These are phyloP conservation scores for Afroboletus lepidellus DNA, from an alignment of 1,284 basidiomycete genomes.

Conservation along the genomic window DNA sequence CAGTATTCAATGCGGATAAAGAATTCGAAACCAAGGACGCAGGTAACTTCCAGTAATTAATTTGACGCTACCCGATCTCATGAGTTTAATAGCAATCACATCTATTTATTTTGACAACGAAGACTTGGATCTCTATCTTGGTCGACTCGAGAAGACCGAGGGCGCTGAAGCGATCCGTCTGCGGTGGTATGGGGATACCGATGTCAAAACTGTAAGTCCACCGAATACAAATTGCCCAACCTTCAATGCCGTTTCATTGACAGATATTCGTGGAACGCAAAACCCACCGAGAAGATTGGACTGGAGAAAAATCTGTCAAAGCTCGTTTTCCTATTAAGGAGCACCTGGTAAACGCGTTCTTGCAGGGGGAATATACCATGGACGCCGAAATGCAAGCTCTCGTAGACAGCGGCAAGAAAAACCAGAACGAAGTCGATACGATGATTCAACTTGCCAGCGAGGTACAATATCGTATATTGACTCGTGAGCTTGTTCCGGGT, in stretches of 20 bases:
- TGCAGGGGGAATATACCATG: constrained; percentile 89
- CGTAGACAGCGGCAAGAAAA: constrained; percentile 92
- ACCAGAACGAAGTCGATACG: constrained; percentile 86
- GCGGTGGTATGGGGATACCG: constrained; percentile 96
- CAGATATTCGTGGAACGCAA: constrained; percentile 98
- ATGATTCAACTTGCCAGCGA: constrained; percentile 98
- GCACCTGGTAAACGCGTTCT: constrained; percentile 90
- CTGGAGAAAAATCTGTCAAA: constrained; percentile 98
- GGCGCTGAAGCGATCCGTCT: constrained; percentile 96
- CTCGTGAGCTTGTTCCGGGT: constrained; percentile 84
- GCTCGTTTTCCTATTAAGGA: constrained; percentile 98
- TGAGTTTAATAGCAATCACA: constrained; percentile 59
- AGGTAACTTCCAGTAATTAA: constrained; percentile 44
- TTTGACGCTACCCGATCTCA: constrained; percentile 6
- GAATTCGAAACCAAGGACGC: constrained; percentile 90
- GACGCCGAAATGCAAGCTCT: constrained; percentile 92
- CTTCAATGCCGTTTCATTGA: not conserved
- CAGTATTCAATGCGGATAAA: constrained; percentile 95
- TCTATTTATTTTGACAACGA: constrained; percentile 95
- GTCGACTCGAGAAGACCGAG: constrained; percentile 97
- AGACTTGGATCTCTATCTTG: constrained; percentile 96
- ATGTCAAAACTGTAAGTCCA: constrained; percentile 66
- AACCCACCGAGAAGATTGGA: constrained; percentile 99
- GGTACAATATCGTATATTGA: constrained; percentile 89
- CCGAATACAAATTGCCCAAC: not conserved